Percentiles rank a stretch among this genome's conserved stretches.
phyloP scores from a whole-genome alignment of 495 filamentous ascomycete genomes.

The Trypethelium eluteriae region DNA sequence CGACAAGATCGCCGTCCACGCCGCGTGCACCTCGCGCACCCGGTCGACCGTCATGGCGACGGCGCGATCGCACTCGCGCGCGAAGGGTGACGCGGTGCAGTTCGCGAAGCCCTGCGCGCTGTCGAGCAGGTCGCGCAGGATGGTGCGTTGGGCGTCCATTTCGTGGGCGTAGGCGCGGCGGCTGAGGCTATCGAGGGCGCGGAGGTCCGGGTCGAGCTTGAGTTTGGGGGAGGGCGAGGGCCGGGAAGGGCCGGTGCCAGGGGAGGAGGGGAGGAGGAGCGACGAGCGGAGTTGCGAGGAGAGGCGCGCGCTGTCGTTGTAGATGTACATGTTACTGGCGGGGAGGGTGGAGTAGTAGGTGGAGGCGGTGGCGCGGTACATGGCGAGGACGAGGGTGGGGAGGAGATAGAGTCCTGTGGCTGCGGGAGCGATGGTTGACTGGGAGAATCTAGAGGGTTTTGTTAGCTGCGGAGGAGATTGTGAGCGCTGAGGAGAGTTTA shows the following conservation, averaged over 20 bases:
- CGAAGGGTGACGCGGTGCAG: slow-evolving; percentile 55
- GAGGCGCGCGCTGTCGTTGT: slow-evolving; percentile 82
- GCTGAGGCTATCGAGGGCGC: slow-evolving; percentile 66
- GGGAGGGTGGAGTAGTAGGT: slow-evolving; percentile 57
- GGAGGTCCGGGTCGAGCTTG: slow-evolving; percentile 61
- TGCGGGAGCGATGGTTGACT: slow-evolving; percentile 58
- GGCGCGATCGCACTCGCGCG: slow-evolving; percentile 60
- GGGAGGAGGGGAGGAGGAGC: too few relatives aligned
- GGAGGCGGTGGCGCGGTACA: slow-evolving; percentile 82
- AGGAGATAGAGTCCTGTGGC: slow-evolving; percentile 69
- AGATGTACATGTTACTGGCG: slow-evolving; percentile 81
- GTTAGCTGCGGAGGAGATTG: not conserved
- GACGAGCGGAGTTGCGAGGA: slow-evolving; percentile 57
- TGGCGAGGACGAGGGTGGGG: slow-evolving; percentile 75
- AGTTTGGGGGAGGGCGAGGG: slow-evolving; percentile 43
- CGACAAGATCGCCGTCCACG: slow-evolving; percentile 76
- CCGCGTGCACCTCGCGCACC: slow-evolving; percentile 57
- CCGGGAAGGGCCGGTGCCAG: too few relatives aligned
- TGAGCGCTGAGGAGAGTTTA: slow-evolving; percentile 33
- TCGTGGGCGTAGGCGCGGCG: slow-evolving; percentile 80
- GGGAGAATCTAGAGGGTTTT: slow-evolving; percentile 32
- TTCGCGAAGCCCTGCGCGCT: slow-evolving; percentile 58
- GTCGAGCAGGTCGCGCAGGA: slow-evolving; percentile 78
- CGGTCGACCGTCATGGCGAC: slow-evolving; percentile 60
- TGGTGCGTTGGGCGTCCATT: slow-evolving; percentile 74